Base-by-base conservation (phyloP, 345 rosid genomes). In the Reutealis trisperma region DNA sequence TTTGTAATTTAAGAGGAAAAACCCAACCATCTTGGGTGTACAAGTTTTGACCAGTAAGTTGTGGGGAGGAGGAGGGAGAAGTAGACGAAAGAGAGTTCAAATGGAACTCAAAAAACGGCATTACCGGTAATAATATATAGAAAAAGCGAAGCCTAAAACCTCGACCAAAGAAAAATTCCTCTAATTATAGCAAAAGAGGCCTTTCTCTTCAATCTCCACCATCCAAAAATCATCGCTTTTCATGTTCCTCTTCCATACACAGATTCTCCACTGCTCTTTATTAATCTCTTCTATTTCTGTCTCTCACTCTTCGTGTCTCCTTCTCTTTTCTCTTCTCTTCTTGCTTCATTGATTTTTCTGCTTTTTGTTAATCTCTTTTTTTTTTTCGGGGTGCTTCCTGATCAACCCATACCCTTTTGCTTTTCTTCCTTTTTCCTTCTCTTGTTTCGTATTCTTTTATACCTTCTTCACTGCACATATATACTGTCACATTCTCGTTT, bases 171-270 rank as follows among this genome's bases (percentile, higher is more conserved):
- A 74, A 37, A 67, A 55, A 76, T 57, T 77, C 64, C 65, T 52
- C 83, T 63, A 82, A 63, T 54, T 82, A 64, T 78, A 76, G 84
- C 73, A 72, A 44, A 71, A 37, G 59, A 4, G 41, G 6, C 41
- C 41, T 37, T 37, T 37, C 71, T 47, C 76, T 76, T 7, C 6
- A 37, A 37, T 82, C 80, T 72, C 82, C 72, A 75, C 96, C 91
- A 85, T 82, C 87, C 92, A 83, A 66, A 71, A 2, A 7, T 3
- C 2, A 18, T 63, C 60, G 75, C 49, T 21, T 62, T 71, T 42
- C 9, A 19, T 16, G 27, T 19, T 11, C 70, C 59, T 41, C 37
- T 52, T 19, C 54, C 3, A 25, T 12, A 44, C 37, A 57, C 49
- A 73, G 66, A 74, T 79, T 79, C 82, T 79, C 75, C 75, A 47